Evolutionary conservation across 2,329 filamentous ascomycete species (phyloP), one percentile per base, ranked within the genome.

Genomic region (Colletotrichum paranaense): DNA sequence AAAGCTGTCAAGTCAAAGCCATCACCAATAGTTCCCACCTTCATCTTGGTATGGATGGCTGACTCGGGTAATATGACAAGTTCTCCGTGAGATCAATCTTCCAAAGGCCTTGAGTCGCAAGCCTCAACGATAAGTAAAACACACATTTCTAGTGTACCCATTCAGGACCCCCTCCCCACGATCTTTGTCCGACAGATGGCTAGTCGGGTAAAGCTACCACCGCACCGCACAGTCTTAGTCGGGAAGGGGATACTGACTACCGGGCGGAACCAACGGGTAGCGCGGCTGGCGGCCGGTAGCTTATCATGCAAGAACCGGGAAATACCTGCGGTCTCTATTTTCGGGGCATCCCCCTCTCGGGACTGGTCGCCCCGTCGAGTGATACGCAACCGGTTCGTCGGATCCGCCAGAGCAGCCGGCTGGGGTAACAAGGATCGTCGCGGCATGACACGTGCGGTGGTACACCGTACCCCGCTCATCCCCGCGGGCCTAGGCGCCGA

Each of bases 391-490:
- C 46, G 68, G 67, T 3, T 52, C n/a, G 22, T 69, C 24, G 60
- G 60, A 16, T 28, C 38, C 67, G 38, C 46, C 26, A 49, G 28
- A 22, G 32, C 5, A 65, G 67, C 67, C 60, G 67, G 52, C 60
- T 35, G 32, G 42, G 58, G 58, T n/a, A 68, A 56, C 46, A 62
- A 35, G 49, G 49, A 60, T 58, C 26, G 22, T 49, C 22, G 35
- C 14, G 35, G 38, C 58, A 62, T 12, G 52, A 0, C 14, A 42
- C 14, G 6, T 19, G 2, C 26, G 22, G 46, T 35, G 28, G 53
- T 49, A 64, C 59, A 60, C 67, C 19, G 28, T 49, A 57, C 67
- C 67, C 67, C 53, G 60, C 67, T 14, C 32, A 57, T 62, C 35
- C 53, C 52, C 52, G 28, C 35, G 52, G 64, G 26, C 59, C 60